Evolutionary conservation across 1,139 yeast species (phyloP), one percentile per base, ranked within the genome.

Genomic region (Saccharomyces hybrid): DNA sequence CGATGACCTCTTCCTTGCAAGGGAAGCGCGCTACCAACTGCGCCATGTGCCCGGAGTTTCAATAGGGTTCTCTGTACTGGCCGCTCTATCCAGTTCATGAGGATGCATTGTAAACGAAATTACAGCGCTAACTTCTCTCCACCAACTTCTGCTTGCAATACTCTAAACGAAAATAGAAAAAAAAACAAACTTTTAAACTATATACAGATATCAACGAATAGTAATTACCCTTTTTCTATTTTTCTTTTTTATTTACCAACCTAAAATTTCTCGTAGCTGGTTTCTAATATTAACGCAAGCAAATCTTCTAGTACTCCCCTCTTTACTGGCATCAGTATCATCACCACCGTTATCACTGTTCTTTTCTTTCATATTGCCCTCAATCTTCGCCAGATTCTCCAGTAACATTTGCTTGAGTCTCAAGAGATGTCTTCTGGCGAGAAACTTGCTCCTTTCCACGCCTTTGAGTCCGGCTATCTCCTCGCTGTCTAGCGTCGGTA

Each of bases 21-120:
- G 66, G 67, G 67, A 61, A 60, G 66, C 67, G 67, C 67, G 67
- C 67, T 64, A 64, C 67, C 67, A 64, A 63, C 67, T 64, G 67
- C 66, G 67, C 67, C 65, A 64, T 59, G 61, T 61, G 67, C 67
- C 67, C 67, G 53, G 21, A 21, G 6, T 38, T 38, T 16, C 12
- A 24, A 34, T 34, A n/a, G 12, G 11, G 11, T 4, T 28, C 2
- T 8, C 6, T 28, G 31, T 1, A 28, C 4, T 28, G 4, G 11
- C 11, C 8, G 12, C 31, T n/a, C 6, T 6, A 24, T 24, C 6
- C 26, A 5, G 6, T 24, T 24, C 6, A 4, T n/a, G 5, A 4
- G 5, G 26, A 24, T 4, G 5, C 6, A 24, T 5, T 1, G 26
- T 24, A 24, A 24, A 24, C 26, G 26, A 24, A 24, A 4, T 24